Conservation (phyloP, 1,284 basidiomycete genomes). For the Cystobasidium slooffiae region DNA sequence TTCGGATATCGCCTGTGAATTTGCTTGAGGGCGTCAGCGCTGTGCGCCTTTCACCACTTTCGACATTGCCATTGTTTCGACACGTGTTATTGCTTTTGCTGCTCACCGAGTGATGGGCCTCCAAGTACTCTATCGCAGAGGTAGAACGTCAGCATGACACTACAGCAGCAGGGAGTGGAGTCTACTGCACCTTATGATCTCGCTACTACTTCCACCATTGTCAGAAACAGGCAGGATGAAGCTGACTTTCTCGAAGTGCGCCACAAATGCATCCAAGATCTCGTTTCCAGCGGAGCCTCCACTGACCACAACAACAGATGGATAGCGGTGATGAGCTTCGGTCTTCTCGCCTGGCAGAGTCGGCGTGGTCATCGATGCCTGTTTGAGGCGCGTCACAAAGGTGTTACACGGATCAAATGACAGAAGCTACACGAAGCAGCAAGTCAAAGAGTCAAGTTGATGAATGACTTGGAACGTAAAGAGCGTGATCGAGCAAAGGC, state of each 20-base stretch:
- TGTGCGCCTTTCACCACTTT: too few species aligned
- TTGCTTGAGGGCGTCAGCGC: too few species aligned
- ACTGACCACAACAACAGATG: constrained; percentile 58
- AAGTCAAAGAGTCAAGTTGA: too few species aligned
- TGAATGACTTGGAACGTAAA: too few species aligned
- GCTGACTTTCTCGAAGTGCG: constrained; percentile 26
- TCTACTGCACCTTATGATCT: constrained; percentile 57
- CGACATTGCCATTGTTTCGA: neutral
- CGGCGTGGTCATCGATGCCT: constrained; percentile 7
- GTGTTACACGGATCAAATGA: neutral
- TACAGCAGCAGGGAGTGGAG: constrained; percentile 54
- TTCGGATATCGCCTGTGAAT: constrained; percentile 59
- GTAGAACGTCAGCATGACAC: constrained; percentile 16
- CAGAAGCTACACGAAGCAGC: neutral
- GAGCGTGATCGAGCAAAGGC: too few species aligned
- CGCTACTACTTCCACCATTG: constrained; percentile 61
- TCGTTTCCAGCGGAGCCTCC: constrained; percentile 63
- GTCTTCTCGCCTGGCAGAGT: neutral
- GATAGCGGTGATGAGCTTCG: neutral
- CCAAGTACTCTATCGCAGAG: neutral
- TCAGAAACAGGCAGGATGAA: constrained; percentile 61
- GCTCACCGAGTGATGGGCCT: neutral
- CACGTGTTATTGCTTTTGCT: constrained; percentile 21
- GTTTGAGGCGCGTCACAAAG: neutral
- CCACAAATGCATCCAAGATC: constrained; percentile 61